Base-by-base conservation (phyloP, 805 yeast genomes). In the Lachancea cidri region DNA sequence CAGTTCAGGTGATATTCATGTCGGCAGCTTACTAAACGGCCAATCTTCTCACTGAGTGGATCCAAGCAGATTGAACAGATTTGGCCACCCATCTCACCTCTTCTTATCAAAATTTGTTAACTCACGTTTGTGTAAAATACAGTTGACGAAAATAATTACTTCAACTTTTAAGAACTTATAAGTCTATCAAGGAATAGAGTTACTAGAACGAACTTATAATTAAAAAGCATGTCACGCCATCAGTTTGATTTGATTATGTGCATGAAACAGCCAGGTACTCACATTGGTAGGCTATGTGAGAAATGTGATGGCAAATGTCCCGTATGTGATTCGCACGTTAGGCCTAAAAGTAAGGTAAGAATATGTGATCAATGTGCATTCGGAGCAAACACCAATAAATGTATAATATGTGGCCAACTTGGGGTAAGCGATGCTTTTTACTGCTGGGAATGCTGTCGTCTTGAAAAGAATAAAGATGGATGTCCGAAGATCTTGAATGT, bases 241-340 rank as follows among this genome's bases (percentile, higher is more conserved):
- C 95, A 88, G 62, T 78, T 81, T 38, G 97, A 89, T 57, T 71
- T 88, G 18, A 75, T 84, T 2, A 79, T 82, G 67, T 89, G 98
- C 57, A 67, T 84, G 73, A 85, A 83, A 57, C 93, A 79, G 52
- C 87, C 96, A 1, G 97, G 97, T 0, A 73, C 79, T 0, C 64
- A 67, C 14, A 59, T 76, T 3, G 98, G 95, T 1, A 66, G 71
- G 38, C 68, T 89, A 3, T 89, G 98, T 54, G 79, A 77, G 24
- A 84, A 75, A 58, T 89, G 98, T 60, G 96, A 89, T 57, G 97
- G 96, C 1, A 73, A 79, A 49, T 89, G 98, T 55, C 96, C 96
- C 2, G 70, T 79, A 2, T 89, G 98, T 61, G 97, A 88, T 56
- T 83, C 95, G 1, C 76, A 73, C 50, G 95, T 86, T 5, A 77